Evolutionary conservation across 108 stramenopile genomes (phyloP).

Genomic region (Pinguiococcus pyrenoidosus): DNA sequence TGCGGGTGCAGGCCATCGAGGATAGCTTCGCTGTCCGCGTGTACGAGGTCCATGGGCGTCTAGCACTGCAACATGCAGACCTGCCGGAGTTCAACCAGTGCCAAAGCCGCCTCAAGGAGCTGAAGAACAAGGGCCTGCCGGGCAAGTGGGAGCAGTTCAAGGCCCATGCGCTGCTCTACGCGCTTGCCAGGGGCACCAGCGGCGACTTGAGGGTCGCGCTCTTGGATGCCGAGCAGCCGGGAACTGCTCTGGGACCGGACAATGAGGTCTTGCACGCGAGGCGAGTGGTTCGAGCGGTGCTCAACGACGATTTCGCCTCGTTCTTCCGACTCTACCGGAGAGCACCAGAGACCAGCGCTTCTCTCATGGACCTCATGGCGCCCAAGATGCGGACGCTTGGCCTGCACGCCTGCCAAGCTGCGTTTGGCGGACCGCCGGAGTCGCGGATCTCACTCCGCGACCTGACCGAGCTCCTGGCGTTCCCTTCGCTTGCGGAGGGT

Average conservation of each 20-base stretch:
- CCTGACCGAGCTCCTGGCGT: no score
- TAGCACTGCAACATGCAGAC: slow-evolving; percentile 60
- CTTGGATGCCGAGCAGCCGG: not conserved
- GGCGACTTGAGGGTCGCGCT: not conserved
- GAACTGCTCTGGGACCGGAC: not conserved
- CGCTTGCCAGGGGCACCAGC: slow-evolving; percentile 41
- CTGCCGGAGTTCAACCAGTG: slow-evolving; percentile 71
- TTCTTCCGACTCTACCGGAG: slow-evolving; percentile 28
- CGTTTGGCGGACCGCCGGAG: no score
- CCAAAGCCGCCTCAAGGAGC: slow-evolving; percentile 50
- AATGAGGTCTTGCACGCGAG: slow-evolving; percentile 21
- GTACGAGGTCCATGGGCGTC: slow-evolving; percentile 65
- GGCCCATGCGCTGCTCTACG: slow-evolving; percentile 53
- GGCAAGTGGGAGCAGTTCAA: slow-evolving; percentile 49
- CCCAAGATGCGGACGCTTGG: no score
- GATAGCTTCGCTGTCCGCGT: slow-evolving; percentile 43
- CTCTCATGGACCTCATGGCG: slow-evolving; percentile 15
- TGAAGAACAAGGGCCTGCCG: slow-evolving; percentile 19
- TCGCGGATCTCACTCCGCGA: no score
- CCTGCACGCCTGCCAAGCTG: no score
- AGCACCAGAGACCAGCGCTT: slow-evolving; percentile 31
- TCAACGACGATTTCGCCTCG: slow-evolving; percentile 5
- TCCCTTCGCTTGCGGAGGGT: no score
- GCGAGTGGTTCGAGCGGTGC: slow-evolving; percentile 7
- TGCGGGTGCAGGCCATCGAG: slow-evolving; percentile 58